These are phyloP conservation scores for Agaricus sinodeliciosus DNA, from an alignment of 768 basidiomycete genomes.

Conservation along the genomic window DNA sequence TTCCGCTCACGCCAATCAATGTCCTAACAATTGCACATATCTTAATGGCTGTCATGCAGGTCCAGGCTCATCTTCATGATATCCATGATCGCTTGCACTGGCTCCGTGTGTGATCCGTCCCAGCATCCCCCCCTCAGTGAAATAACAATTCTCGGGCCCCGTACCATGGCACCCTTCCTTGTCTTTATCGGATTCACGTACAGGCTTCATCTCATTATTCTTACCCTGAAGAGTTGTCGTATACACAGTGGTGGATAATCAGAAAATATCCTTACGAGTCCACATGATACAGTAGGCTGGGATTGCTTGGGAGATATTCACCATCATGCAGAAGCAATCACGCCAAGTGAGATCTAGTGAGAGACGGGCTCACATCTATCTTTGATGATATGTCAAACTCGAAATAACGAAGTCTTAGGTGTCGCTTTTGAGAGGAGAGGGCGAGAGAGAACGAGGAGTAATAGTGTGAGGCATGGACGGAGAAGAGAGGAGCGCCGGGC, in stretches of 20 bases:
- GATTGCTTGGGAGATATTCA: slow-evolving; percentile 1
- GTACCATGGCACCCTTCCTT: slow-evolving; percentile 47
- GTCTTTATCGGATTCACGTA: slow-evolving; percentile 57
- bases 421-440: slow-evolving; percentile 21
- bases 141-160: slow-evolving; percentile 38
- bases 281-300: slow-evolving; percentile 1
- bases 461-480: not conserved
- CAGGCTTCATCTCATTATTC: slow-evolving; percentile 52
- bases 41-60: no score
- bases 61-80: slow-evolving; percentile 36
- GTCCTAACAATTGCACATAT: no score
- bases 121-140: slow-evolving; percentile 29
- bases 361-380: not conserved
- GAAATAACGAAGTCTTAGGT: slow-evolving; percentile 12
- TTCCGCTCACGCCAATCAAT: no score
- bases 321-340: not conserved
- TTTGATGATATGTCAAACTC: not conserved
- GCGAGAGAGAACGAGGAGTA: slow-evolving; percentile 19
- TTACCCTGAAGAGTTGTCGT: slow-evolving; percentile 57
- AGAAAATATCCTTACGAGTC: slow-evolving; percentile 12
- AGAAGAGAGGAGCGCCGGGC: slow-evolving; percentile 1
- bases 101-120: slow-evolving; percentile 34
- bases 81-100: slow-evolving; percentile 60
- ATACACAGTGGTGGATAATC: slow-evolving; percentile 17
- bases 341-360: slow-evolving; percentile 3